Evolutionary conservation across 345 rosid species (phyloP).

Genomic region (Anacardium occidentale): DNA sequence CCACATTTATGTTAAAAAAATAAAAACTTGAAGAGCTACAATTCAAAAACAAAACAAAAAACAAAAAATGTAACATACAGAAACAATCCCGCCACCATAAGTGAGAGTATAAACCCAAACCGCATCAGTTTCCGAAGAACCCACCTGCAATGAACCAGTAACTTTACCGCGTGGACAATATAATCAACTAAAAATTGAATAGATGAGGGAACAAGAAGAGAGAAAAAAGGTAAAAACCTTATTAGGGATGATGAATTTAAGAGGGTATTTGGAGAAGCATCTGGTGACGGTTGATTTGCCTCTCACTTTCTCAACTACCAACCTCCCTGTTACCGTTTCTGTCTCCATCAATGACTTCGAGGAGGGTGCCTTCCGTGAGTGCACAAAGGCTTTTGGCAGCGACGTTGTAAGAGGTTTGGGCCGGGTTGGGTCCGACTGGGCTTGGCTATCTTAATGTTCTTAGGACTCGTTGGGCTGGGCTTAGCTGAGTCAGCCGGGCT

Average conservation of each 20-base stretch:
- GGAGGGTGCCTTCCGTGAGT: no score
- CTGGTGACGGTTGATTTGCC: constrained; percentile 72
- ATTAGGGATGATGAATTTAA: constrained; percentile 76
- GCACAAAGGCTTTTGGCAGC: no score
- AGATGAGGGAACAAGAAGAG: neutral
- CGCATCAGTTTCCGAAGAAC: constrained; percentile 64
- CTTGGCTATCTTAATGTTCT: no score
- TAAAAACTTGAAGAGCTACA: neutral
- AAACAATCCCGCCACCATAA: constrained; percentile 95
- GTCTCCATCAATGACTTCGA: constrained; percentile 26
- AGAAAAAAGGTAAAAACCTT: constrained; percentile 42
- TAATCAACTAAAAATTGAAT: neutral
- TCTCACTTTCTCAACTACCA: constrained; percentile 62
- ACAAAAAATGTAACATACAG: constrained; percentile 42
- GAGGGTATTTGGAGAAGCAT: constrained; percentile 85
- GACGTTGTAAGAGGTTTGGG: neutral
- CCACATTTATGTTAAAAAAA: neutral
- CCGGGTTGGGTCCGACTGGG: no score
- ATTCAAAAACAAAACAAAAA: neutral
- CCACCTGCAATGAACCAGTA: constrained; percentile 44
- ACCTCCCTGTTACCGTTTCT: constrained; percentile 43
- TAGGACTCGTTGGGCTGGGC: no score
- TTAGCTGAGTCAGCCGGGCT: no score
- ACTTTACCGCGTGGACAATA: no score
- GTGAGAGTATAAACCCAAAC: constrained; percentile 87